These are phyloP conservation scores for Medicago arabica DNA, from an alignment of 306 rosid species.

Conservation along the genomic window DNA sequence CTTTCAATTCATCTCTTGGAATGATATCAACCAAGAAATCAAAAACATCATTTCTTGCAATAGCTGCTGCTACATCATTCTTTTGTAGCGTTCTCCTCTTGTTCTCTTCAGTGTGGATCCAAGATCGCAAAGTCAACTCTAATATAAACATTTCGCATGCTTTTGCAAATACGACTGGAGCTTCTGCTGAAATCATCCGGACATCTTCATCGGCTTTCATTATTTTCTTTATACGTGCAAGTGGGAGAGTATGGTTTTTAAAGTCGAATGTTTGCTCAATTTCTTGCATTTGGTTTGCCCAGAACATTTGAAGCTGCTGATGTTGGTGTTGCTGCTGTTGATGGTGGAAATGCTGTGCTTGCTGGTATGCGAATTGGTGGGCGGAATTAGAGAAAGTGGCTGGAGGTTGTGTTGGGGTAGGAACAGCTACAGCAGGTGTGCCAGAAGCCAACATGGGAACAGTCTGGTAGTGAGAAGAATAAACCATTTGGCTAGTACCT, in stretches of 20 bases:
- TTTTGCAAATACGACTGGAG: constrained; percentile 79
- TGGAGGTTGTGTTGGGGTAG: constrained; percentile 66
- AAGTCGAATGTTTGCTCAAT: constrained; percentile 70
- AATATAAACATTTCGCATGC: constrained; percentile 84
- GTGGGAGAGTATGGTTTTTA: constrained; percentile 72
- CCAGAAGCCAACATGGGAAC: constrained; percentile 73
- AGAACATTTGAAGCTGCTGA: constrained; percentile 76
- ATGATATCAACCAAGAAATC: constrained; percentile 83
- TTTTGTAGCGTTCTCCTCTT: constrained; percentile 82
- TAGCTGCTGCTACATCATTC: constrained; percentile 83
- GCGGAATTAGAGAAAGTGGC: constrained; percentile 60
- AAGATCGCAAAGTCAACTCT: constrained; percentile 82
- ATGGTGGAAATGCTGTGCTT: constrained; percentile 75
- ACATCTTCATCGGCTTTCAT: constrained; percentile 97
- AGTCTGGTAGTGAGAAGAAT: constrained; percentile 65
- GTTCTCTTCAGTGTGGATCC: constrained; percentile 86
- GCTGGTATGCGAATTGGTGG: constrained; percentile 74
- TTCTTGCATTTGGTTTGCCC: constrained; percentile 86
- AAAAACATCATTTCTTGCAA: constrained; percentile 74
- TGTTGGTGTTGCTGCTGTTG: constrained; percentile 56
- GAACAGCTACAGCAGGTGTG: constrained; percentile 54
- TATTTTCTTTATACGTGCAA: constrained; percentile 75
- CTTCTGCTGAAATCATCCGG: constrained; percentile 83
- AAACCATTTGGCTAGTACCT: constrained; percentile 60
- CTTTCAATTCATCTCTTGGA: constrained; percentile 86